Evolutionary conservation across 495 filamentous ascomycete species (phyloP), one percentile per base, ranked within the genome.

Genomic region (Penicillium pancosmium): DNA sequence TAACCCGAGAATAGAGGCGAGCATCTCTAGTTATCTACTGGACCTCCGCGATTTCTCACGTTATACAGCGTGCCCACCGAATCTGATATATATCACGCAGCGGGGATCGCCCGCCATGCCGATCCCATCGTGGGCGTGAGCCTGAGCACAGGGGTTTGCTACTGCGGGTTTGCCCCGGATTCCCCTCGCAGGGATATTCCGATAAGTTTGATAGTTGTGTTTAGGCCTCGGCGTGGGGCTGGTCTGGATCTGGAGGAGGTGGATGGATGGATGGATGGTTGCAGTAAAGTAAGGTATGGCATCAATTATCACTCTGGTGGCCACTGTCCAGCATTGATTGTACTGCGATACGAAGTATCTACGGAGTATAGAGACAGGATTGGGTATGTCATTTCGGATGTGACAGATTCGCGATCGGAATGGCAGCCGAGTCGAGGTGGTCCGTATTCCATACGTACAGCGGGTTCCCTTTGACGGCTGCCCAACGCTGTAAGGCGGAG

Each of bases 61-160:
- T 47, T 48, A 19, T 13, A 48, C 46, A n/a, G 46, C 1, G 15
- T n/a, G n/a, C 1, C n/a, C n/a, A 48, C n/a, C 21, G 23, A 25
- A 25, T 21, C 7, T 12, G 46, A 27, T 23, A 27, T 1, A 9
- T 48, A 10, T 16, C 16, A 19, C 3, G 21, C 9, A 27, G 19
- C 21, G 46, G 46, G 9, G 46, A 48, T 48, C 46, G 41, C 18
- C 41, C 41, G 10, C 15, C 46, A 7, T 48, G 46, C 21, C 46
- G 46, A 48, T 48, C 46, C 44, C 46, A 48, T 27, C 46, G 46
- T 48, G 46, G 46, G 46, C 15, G 46, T 19, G 46, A 48, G 46
- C 6, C 19, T 18, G 46, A 48, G 46, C 46, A 48, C 46, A 48
- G 46, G 46, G 46, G 46, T 9, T 21, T 21, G 19, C 19, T 2